phyloP scores from a whole-genome alignment of 2,329 filamentous ascomycete genomes.

The Arachnopeziza araneosa region DNA sequence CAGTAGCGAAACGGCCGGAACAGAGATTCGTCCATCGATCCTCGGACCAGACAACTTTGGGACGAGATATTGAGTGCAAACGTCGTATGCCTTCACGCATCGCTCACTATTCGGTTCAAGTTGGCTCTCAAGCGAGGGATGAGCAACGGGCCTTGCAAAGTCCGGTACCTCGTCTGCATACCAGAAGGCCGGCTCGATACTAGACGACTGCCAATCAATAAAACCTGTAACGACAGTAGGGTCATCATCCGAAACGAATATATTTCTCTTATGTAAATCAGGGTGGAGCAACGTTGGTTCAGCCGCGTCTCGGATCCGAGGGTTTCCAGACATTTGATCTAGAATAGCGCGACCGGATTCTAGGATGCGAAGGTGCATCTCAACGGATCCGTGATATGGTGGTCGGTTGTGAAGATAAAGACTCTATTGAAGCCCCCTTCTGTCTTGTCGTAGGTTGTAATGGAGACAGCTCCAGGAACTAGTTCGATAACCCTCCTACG shows the following conservation, averaged over 20 bases:
- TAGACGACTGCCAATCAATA: slow-evolving; percentile 38
- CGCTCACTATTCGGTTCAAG: slow-evolving; percentile 22
- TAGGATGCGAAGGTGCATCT: slow-evolving; percentile 32
- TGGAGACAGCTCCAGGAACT: too few species aligned
- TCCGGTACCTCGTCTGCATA: slow-evolving; percentile 35
- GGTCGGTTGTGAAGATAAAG: not conserved
- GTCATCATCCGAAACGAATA: slow-evolving; percentile 37
- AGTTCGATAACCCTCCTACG: too few species aligned
- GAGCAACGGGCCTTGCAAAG: slow-evolving; percentile 28
- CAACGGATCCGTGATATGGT: slow-evolving; percentile 32
- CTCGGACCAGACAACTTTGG: slow-evolving; percentile 17
- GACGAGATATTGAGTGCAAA: slow-evolving; percentile 25
- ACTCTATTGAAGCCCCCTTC: too few species aligned
- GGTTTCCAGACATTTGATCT: slow-evolving; percentile 3
- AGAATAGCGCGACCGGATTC: slow-evolving; percentile 27
- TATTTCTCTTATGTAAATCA: slow-evolving; percentile 38
- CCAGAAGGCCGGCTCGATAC: slow-evolving; percentile 36
- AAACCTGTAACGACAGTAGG: slow-evolving; percentile 34
- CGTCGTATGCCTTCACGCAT: slow-evolving; percentile 29
- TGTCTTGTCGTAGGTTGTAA: too few species aligned
- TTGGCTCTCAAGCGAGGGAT: slow-evolving; percentile 19
- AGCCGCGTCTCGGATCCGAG: slow-evolving; percentile 26
- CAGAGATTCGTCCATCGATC: slow-evolving; percentile 33
- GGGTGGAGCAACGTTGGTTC: slow-evolving; percentile 34
- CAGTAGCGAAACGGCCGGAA: slow-evolving; percentile 37